Conservation (phyloP, 495 filamentous ascomycete genomes). For the Glonium stellatum region DNA sequence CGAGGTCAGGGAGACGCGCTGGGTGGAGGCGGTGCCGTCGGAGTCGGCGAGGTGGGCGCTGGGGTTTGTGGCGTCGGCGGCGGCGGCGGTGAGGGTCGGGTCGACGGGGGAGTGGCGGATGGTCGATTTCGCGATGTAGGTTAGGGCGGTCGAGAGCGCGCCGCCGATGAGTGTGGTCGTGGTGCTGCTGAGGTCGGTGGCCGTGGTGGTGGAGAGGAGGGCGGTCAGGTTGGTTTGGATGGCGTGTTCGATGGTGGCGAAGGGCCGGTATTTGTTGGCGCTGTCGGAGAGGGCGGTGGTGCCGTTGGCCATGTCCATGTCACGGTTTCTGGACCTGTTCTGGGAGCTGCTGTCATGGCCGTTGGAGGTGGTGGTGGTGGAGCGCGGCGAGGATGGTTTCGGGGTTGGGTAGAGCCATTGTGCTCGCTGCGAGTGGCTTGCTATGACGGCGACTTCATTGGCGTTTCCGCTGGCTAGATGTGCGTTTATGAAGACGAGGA, state of each 20-base stretch:
- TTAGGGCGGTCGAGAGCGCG: slow-evolving; percentile 79
- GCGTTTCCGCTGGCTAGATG: slow-evolving; percentile 88
- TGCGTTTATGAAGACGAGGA: slow-evolving; percentile 93
- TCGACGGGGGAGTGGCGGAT: slow-evolving; percentile 32
- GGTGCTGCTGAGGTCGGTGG: slow-evolving; percentile 51
- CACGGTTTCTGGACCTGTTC: background rate
- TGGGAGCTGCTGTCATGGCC: slow-evolving; percentile 30
- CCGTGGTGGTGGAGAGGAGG: slow-evolving; percentile 60
- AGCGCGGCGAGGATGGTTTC: slow-evolving; percentile 17
- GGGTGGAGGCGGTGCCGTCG: slow-evolving; percentile 28
- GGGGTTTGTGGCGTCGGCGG: too few species aligned
- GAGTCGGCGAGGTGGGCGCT: slow-evolving; percentile 32
- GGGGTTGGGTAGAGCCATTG: slow-evolving; percentile 77
- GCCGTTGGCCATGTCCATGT: slow-evolving; percentile 6
- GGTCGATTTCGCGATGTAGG: slow-evolving; percentile 69
- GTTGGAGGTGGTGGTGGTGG: slow-evolving; percentile 34
- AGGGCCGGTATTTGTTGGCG: slow-evolving; percentile 91
- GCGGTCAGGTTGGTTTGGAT: slow-evolving; percentile 62
- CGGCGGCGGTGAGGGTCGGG: slow-evolving; percentile 11
- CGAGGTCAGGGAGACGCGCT: slow-evolving; percentile 46
- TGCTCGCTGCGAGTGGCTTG: slow-evolving; percentile 76
- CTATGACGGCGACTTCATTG: slow-evolving; percentile 88
- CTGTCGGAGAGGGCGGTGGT: slow-evolving; percentile 34
- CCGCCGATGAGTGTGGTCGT: slow-evolving; percentile 80
- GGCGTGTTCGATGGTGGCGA: slow-evolving; percentile 72